Evolutionary conservation across 495 filamentous ascomycete genomes (phyloP).

Genomic region (Daldinia concentrica): DNA sequence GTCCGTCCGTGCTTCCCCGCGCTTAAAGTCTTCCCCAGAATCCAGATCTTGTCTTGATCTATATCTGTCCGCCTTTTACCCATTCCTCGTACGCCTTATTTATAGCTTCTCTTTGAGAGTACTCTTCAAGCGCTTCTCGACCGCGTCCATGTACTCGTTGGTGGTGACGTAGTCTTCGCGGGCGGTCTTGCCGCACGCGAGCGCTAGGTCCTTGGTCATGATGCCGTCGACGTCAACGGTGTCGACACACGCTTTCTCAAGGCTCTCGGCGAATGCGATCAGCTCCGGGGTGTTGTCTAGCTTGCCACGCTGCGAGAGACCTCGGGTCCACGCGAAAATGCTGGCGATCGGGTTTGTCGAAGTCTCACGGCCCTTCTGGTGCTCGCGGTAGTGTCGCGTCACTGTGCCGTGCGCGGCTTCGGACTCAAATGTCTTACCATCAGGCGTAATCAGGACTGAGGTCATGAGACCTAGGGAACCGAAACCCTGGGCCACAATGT

Average conservation of each 20-base stretch:
- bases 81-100: conserved; percentile 20
- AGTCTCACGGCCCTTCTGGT: conserved; percentile 96
- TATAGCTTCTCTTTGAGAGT: conserved; percentile 64
- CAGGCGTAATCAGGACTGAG: conserved; percentile 92
- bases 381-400: conserved; percentile 96
- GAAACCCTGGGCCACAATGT: conserved; percentile 97
- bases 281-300: conserved; percentile 90
- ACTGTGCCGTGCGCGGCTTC: conserved; percentile 99
- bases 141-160: conserved; percentile 84
- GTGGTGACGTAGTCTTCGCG: conserved; percentile 89
- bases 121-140: conserved; percentile 83
- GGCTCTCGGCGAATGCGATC: conserved; percentile 84
- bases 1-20: neutral
- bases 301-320: conserved; percentile 89
- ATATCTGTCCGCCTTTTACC: conserved; percentile 1
- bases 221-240: conserved; percentile 91
- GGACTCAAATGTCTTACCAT: conserved; percentile 94
- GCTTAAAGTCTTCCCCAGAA: neutral
- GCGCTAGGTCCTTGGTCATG: conserved; percentile 98
- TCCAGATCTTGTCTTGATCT: conserved; percentile 27
- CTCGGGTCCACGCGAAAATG: conserved; percentile 98
- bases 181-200: conserved; percentile 86
- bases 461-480: conserved; percentile 98
- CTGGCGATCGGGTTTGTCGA: conserved; percentile 98
- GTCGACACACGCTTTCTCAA: conserved; percentile 95